These are phyloP conservation scores for Neurospora discreta DNA, from an alignment of 495 filamentous ascomycete genomes.

Conservation along the genomic window DNA sequence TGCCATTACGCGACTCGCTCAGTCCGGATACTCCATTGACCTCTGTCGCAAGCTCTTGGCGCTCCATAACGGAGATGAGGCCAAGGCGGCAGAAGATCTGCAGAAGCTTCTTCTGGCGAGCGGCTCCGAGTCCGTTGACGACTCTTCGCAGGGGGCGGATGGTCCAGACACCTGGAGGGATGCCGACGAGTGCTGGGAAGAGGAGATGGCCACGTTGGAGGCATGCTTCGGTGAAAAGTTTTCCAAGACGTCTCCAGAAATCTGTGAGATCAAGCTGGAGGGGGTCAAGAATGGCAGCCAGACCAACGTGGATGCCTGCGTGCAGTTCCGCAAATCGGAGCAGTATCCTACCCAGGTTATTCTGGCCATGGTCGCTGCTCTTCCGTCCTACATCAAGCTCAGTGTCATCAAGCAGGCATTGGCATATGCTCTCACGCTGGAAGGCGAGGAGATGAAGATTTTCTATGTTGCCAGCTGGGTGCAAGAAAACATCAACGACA, in stretches of 20 bases:
- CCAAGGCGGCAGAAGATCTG: conserved; percentile 63
- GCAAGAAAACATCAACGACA: conserved; percentile 60
- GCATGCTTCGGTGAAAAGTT: conserved; percentile 70
- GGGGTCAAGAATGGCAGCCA: conserved; percentile 33
- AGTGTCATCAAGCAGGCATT: conserved; percentile 75
- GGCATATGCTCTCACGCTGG: conserved; percentile 52
- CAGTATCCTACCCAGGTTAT: conserved; percentile 74
- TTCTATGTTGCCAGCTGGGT: conserved; percentile 87
- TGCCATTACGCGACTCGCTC: conserved; percentile 67
- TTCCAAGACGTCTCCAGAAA: conserved; percentile 38
- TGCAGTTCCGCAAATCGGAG: conserved; percentile 41
- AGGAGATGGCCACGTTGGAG: conserved; percentile 69
- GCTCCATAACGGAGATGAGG: conserved; percentile 56
- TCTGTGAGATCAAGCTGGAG: conserved; percentile 51
- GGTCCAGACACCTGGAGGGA: conserved; percentile 29
- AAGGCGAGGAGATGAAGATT: conserved; percentile 73
- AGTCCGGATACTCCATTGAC: conserved; percentile 74
- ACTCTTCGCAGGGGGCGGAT: conserved; percentile 7
- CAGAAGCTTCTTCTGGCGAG: conserved; percentile 55
- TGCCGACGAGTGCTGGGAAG: conserved; percentile 58
- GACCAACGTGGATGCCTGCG: conserved; percentile 29
- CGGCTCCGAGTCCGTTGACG: conserved; percentile 11
- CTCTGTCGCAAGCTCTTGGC: conserved; percentile 68
- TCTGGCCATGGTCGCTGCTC: conserved; percentile 50
- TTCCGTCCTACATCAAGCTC: conserved; percentile 89